phyloP scores from a whole-genome alignment of 495 filamentous ascomycete species.

The Tuber aestivum region DNA sequence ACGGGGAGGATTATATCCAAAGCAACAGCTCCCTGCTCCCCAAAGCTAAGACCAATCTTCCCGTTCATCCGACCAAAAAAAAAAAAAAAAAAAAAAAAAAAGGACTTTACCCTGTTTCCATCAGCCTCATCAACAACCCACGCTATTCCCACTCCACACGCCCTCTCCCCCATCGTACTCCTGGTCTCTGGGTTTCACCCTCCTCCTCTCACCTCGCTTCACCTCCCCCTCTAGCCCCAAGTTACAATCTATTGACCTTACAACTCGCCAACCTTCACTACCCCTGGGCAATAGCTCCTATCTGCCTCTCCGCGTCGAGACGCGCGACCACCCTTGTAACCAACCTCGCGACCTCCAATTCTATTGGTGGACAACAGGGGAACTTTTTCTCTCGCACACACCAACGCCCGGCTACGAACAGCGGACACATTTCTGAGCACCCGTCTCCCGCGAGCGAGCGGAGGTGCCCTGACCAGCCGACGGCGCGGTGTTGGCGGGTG shows the following conservation, averaged over 20 bases:
- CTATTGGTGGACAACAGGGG: neutral
- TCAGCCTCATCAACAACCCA: constrained; percentile 3
- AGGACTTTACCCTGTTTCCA: neutral
- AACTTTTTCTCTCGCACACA: neutral
- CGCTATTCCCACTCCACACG: neutral
- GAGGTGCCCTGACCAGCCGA: constrained; percentile 2
- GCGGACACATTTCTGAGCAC: neutral
- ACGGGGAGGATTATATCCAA: too few species aligned
- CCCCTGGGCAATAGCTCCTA: neutral
- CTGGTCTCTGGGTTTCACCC: neutral
- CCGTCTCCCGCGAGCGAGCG: neutral
- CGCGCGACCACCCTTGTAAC: constrained; percentile 4
- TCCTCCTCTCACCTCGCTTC: neutral
- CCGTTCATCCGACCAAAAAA: neutral
- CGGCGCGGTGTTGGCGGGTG: constrained; percentile 12
- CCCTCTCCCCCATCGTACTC: neutral
- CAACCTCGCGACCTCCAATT: neutral
- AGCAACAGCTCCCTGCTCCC: too few species aligned
- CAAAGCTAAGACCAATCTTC: constrained; percentile 2
- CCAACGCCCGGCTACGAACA: neutral
- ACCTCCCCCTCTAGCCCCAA: neutral
- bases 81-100: too few species aligned
- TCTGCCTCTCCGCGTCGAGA: neutral
- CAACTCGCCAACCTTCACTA: neutral
- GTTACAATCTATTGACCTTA: neutral